phyloP scores from a whole-genome alignment of 345 rosid species.

The Hypericum androsaemum region DNA sequence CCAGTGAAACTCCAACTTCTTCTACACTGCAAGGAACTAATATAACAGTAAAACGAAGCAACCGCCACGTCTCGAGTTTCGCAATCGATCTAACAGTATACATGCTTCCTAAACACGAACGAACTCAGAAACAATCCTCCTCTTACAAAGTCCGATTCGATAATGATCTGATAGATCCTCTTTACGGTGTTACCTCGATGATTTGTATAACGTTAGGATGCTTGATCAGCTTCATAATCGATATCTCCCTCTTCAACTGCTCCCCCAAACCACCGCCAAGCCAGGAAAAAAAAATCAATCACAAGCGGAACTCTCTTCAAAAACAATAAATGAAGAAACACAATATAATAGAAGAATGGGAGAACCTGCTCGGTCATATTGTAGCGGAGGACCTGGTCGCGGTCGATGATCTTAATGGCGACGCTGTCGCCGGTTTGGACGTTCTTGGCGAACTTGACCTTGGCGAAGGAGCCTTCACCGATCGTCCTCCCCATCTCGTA shows the following conservation, averaged over 20 bases:
- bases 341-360: not conserved
- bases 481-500: constrained; percentile 76
- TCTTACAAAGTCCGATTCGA: too few relatives aligned
- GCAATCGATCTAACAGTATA: too few relatives aligned
- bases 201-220: constrained; percentile 89
- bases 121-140: too few relatives aligned
- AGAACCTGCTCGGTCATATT: constrained; percentile 87
- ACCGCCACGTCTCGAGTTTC: too few relatives aligned
- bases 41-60: too few relatives aligned
- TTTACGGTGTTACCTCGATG: constrained; percentile 44
- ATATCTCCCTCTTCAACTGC: constrained; percentile 84
- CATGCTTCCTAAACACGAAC: too few relatives aligned
- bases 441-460: constrained; percentile 77
- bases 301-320: not conserved
- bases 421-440: constrained; percentile 44
- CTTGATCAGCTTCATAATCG: constrained; percentile 90
- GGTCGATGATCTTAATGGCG: constrained; percentile 84
- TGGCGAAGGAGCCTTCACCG: constrained; percentile 89
- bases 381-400: constrained; percentile 60
- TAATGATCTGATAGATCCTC: not conserved
- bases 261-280: not conserved
- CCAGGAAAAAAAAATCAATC: not conserved
- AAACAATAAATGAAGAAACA: not conserved
- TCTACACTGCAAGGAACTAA: too few relatives aligned
- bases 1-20: too few relatives aligned